A percentile compares a stretch with the other conserved stretches of the same genome.
phyloP scores from a whole-genome alignment of 73 alveolate species.

The Symbiodinium natans region DNA sequence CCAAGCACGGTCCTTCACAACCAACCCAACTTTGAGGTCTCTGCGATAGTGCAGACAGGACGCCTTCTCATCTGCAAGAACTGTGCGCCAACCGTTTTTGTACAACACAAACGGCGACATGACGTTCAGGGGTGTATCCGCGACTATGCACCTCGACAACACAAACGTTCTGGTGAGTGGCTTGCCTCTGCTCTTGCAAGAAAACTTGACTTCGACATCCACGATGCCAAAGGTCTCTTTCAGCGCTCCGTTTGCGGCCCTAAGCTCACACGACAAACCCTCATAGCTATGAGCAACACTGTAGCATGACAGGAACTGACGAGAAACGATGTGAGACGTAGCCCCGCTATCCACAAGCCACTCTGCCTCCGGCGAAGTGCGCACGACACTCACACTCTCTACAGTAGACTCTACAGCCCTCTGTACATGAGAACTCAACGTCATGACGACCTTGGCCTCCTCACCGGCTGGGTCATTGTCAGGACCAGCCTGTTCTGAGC shows the following conservation, averaged over 20 bases:
- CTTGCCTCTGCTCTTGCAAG: background rate
- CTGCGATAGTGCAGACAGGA: background rate
- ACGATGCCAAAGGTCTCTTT: background rate
- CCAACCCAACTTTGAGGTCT: background rate
- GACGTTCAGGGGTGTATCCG: slow-evolving; percentile 7
- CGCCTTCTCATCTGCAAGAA: background rate
- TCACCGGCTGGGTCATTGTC: background rate
- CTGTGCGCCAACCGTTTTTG: background rate
- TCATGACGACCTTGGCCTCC: background rate
- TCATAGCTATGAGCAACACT: background rate
- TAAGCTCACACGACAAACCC: background rate
- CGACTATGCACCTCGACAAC: slow-evolving; percentile 15
- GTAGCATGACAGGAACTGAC: background rate
- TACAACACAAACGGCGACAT: slow-evolving; percentile 8
- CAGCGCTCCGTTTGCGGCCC: background rate
- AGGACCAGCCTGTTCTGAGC: background rate
- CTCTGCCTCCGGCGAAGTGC: background rate
- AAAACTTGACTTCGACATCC: background rate
- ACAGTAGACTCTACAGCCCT: background rate
- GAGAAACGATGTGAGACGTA: background rate
- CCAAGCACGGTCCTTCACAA: background rate
- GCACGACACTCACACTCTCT: background rate
- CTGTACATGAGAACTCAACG: background rate
- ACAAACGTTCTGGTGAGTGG: background rate
- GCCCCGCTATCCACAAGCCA: slow-evolving; percentile 38